Evolutionary conservation across 345 rosid species (phyloP).

Genomic region (Melaleuca quinquenervia): DNA sequence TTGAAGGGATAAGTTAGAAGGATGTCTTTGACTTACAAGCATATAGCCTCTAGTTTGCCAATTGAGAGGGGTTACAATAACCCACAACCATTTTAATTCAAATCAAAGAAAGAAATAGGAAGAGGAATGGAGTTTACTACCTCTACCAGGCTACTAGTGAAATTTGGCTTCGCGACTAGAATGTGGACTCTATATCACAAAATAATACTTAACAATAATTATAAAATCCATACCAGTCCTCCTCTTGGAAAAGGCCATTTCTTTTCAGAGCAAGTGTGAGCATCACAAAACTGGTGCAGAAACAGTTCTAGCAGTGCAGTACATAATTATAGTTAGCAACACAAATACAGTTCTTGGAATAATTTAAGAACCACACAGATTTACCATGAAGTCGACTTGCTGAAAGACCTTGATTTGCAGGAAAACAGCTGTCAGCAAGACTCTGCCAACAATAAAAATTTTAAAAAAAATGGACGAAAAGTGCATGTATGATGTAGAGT

Average conservation of each 20-base stretch:
- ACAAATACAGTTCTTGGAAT: not conserved
- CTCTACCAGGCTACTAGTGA: not conserved
- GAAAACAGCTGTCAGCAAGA: slow-evolving; percentile 86
- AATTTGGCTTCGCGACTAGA: not conserved
- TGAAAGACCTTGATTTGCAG: slow-evolving; percentile 58
- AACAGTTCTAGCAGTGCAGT: slow-evolving; percentile 48
- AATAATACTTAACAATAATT: not conserved
- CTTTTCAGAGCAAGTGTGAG: slow-evolving; percentile 67
- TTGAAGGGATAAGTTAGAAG: not conserved
- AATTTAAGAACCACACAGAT: not conserved
- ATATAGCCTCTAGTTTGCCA: not conserved
- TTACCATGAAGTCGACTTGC: slow-evolving; percentile 88
- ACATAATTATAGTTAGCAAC: slow-evolving; percentile 3
- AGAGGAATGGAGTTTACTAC: not conserved
- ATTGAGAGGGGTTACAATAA: not conserved
- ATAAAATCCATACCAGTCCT: slow-evolving; percentile 47
- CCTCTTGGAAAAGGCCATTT: slow-evolving; percentile 62
- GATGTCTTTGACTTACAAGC: not conserved
- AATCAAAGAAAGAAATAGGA: not conserved
- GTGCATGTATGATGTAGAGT: not conserved
- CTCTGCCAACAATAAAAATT: slow-evolving; percentile 35
- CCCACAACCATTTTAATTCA: not conserved
- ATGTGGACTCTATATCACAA: not conserved
- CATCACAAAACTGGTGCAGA: slow-evolving; percentile 88
- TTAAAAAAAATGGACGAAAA: not conserved